Conservation (phyloP, 805 yeast species). For the Hanseniaspora pseudoguilliermondii region DNA sequence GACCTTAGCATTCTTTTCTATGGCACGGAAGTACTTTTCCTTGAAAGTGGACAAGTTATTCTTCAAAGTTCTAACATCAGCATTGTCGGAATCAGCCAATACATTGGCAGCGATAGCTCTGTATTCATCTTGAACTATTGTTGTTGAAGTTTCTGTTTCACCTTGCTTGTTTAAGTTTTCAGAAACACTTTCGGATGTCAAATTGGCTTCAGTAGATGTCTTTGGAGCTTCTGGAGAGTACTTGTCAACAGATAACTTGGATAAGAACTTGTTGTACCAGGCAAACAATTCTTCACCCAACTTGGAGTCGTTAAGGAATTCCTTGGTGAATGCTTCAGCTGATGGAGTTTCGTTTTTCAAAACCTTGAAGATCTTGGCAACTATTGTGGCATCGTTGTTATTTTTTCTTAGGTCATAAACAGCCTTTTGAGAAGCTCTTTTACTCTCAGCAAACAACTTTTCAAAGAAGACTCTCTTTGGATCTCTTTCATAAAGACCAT, state of each 20-base stretch:
- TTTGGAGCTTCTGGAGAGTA: background rate
- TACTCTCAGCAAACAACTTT: constrained; percentile 29
- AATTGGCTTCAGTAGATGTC: background rate
- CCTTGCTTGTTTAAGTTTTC: constrained; percentile 12
- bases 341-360: constrained; percentile 20
- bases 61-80: constrained; percentile 20
- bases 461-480: constrained; percentile 22
- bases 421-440: constrained; percentile 31
- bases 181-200: constrained; percentile 18
- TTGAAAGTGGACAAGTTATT: constrained; percentile 21
- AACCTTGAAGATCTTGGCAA: constrained; percentile 20
- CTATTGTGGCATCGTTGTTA: constrained; percentile 24
- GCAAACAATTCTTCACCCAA: constrained; percentile 19
- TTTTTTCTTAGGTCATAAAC: constrained; percentile 17
- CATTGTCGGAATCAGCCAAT: constrained; percentile 16
- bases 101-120: constrained; percentile 2
- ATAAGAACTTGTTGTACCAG: constrained; percentile 12
- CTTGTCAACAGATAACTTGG: constrained; percentile 1
- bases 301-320: constrained; percentile 20
- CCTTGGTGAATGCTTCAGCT: constrained; percentile 20
- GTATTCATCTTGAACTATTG: constrained; percentile 16
- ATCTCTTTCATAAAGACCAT: constrained; percentile 23
- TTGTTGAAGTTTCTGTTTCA: constrained; percentile 14
- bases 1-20: constrained; percentile 18
- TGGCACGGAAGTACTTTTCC: constrained; percentile 24